Evolutionary conservation across 345 rosid genomes (phyloP).

Genomic region (Pistacia integerrima): DNA sequence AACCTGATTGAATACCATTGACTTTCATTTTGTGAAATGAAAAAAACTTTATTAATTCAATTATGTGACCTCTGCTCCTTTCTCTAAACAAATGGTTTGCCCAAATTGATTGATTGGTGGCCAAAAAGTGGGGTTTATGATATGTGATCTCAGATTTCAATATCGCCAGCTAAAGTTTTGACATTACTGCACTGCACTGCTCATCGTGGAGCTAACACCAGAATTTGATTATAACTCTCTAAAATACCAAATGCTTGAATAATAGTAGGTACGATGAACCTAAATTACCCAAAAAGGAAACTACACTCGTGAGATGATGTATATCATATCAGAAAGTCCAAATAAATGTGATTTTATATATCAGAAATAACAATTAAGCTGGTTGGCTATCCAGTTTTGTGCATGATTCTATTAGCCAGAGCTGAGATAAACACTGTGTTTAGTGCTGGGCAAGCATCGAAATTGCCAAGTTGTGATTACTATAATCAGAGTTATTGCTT

Average conservation of each 20-base stretch:
- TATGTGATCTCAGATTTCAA: neutral
- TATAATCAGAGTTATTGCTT: neutral
- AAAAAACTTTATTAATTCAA: too few relatives aligned
- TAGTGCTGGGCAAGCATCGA: conserved; percentile 2
- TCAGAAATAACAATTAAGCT: too few relatives aligned
- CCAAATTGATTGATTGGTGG: neutral
- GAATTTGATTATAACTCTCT: neutral
- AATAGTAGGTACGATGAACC: neutral
- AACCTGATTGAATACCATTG: neutral
- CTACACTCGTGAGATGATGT: neutral
- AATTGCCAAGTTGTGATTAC: neutral
- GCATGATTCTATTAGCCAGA: too few relatives aligned
- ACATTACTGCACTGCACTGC: neutral
- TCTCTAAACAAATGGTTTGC: neutral
- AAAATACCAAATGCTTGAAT: neutral
- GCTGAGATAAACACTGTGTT: neutral
- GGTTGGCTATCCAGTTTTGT: too few relatives aligned
- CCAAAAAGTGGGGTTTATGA: neutral
- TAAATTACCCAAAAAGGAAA: conserved; percentile 17
- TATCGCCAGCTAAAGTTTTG: neutral
- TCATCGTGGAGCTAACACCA: neutral
- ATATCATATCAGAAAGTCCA: neutral
- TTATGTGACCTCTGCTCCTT: neutral
- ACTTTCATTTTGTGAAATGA: neutral
- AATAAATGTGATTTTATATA: neutral